Evolutionary conservation across 176 grass and related monocot species (phyloP), one percentile per base, ranked within the genome.

Genomic region (Zoysia pacifica): DNA sequence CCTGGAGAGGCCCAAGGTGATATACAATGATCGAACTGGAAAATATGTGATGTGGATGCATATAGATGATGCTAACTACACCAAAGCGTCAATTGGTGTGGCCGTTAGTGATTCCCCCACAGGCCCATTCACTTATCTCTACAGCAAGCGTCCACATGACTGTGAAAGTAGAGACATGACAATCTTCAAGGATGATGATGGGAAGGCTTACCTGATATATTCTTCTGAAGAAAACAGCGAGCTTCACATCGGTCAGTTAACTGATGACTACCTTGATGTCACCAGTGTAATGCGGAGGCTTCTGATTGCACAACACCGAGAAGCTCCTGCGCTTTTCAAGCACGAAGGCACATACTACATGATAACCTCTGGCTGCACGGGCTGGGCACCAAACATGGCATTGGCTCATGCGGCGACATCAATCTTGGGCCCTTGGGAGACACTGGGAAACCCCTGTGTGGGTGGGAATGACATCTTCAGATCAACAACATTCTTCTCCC

Each of bases 31-130:
- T 38, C 70, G 68, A 42, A 91, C 90, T 8, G 76, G 83, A 69
- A 82, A 85, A 63, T 99, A 99, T 40, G 88, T 99, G 79, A 99
- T 99, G 97, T 99, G 97, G 97, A 96, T 99, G 93, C 97, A 96
- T 74, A 80, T 99, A 81, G 97, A 99, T 65, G 91, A 99, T 75
- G 86, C 76, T 36, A 99, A 96, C 67, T 99, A 99, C 76, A 95
- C 97, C 37, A 96, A 91, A 78, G 97, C 97, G 0, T 93, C 93
- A 10, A 87, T 99, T 39, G 97, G 97, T 19, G 90, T 99, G 62
- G 90, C 93, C 0, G 45, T 83, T 47, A 90, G 90, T 39, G 82
- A 89, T 48, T 89, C 73, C 35, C 82, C 97, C 16, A 96, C 75
- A 7, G 97, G 97, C 37, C 93, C 90, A 10, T 99, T 99, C 78